phyloP scores from a whole-genome alignment of 441 rosid genomes.

The Brassica balearica region DNA sequence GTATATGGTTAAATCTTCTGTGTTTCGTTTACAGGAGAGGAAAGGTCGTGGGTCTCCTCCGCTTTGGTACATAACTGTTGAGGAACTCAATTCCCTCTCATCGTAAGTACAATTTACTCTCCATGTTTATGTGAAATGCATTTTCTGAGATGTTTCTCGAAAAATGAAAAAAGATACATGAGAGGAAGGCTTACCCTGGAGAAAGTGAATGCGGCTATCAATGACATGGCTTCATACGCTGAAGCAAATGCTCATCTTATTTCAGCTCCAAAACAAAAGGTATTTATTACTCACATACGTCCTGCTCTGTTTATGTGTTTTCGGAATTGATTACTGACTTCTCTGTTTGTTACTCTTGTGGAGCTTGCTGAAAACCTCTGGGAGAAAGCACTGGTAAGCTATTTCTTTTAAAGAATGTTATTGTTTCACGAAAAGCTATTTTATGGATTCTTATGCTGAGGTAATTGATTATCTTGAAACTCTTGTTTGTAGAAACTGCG shows the following conservation, averaged over 20 bases:
- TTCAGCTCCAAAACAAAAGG: constrained; percentile 88
- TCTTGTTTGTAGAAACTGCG: constrained; percentile 67
- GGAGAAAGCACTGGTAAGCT: constrained; percentile 90
- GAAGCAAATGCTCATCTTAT: constrained; percentile 85
- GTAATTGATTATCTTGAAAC: neutral
- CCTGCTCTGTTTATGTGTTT: neutral
- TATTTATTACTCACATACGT: constrained; percentile 26
- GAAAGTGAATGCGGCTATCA: constrained; percentile 87
- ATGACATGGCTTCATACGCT: constrained; percentile 86
- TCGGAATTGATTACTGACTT: constrained; percentile 35
- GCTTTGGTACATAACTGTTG: constrained; percentile 70
- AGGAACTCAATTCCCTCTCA: constrained; percentile 74
- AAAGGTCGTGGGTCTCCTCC: constrained; percentile 81
- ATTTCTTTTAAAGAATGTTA: neutral
- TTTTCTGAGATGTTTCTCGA: constrained; percentile 1
- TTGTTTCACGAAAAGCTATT: neutral
- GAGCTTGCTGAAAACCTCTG: constrained; percentile 80
- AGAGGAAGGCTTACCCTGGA: constrained; percentile 93
- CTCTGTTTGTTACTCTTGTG: constrained; percentile 31
- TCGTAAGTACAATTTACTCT: constrained; percentile 51
- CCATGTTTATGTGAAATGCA: neutral
- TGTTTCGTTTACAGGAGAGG: constrained; percentile 63
- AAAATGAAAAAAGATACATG: constrained; percentile 64
- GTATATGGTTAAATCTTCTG: neutral
- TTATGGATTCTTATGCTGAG: neutral